Percentiles rank a stretch among this genome's conserved stretches.
Conservation (phyloP, 2,329 filamentous ascomycete genomes). For the Penicillium sp. region DNA sequence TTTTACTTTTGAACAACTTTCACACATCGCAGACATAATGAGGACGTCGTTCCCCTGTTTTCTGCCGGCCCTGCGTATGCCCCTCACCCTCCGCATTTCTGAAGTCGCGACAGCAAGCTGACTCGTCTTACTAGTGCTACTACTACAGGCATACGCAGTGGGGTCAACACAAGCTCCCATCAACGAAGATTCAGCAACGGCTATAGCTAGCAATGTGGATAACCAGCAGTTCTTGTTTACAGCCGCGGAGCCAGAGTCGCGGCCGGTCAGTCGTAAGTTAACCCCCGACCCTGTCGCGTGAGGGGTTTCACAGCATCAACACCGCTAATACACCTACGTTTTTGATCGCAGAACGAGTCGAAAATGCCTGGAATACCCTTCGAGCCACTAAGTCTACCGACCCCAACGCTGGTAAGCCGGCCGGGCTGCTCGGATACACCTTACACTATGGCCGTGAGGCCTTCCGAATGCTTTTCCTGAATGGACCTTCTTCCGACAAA, state of each 20-base stretch:
- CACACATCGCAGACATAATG: constrained; percentile 37
- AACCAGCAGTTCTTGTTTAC: constrained; percentile 27
- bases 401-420: constrained; percentile 51
- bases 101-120: constrained; percentile 20
- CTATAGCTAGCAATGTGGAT: constrained; percentile 22
- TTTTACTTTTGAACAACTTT: constrained; percentile 25
- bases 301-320: background rate
- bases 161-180: constrained; percentile 29
- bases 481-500: constrained; percentile 57
- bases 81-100: constrained; percentile 3
- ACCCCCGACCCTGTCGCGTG: constrained; percentile 7
- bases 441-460: constrained; percentile 66
- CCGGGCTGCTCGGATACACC: constrained; percentile 61
- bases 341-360: constrained; percentile 34
- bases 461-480: constrained; percentile 69
- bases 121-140: constrained; percentile 36
- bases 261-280: constrained; percentile 36
- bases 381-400: constrained; percentile 32
- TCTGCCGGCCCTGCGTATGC: constrained; percentile 42
- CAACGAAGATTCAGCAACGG: constrained; percentile 21
- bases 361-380: constrained; percentile 36
- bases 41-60: constrained; percentile 38
- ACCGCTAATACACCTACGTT: constrained; percentile 10
- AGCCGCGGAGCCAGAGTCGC: constrained; percentile 20
- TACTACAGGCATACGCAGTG: constrained; percentile 34